These are phyloP conservation scores for Nelumbo lutea DNA, from an alignment of 164 flowering plant genomes.

Conservation along the genomic window DNA sequence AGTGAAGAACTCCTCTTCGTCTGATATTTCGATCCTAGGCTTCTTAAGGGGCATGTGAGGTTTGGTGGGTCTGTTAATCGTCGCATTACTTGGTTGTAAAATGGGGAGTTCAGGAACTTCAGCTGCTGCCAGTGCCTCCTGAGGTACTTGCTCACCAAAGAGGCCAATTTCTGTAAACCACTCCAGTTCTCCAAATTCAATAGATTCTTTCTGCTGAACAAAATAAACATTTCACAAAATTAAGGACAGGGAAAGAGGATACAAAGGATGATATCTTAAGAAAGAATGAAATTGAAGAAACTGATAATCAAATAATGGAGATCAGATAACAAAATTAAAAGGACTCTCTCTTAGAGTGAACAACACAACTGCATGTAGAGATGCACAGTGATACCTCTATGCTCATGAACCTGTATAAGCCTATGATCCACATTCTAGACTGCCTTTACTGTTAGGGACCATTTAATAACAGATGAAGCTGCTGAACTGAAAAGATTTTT, in stretches of 20 bases:
- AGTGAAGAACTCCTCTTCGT: conserved; percentile 70
- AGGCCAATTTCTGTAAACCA: conserved; percentile 68
- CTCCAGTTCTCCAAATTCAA: conserved; percentile 69
- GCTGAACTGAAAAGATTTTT: too few species aligned
- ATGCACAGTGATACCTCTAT: neutral
- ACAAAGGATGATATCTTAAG: neutral
- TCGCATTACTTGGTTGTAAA: conserved; percentile 26
- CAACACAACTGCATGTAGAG: neutral
- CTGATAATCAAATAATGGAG: conserved; percentile 22
- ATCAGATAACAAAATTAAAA: conserved; percentile 11
- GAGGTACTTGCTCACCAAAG: conserved; percentile 52
- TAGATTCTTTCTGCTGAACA: conserved; percentile 46
- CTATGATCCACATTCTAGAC: too few species aligned
- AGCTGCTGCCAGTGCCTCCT: conserved; percentile 61
- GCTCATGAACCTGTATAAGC: too few species aligned
- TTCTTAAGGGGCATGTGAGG: conserved; percentile 48
- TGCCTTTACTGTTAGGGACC: too few species aligned
- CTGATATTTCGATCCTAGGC: conserved; percentile 59
- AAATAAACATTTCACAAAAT: conserved; percentile 15
- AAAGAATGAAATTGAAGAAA: conserved; percentile 4
- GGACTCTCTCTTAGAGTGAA: neutral
- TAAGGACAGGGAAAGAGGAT: neutral
- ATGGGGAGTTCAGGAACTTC: conserved; percentile 78
- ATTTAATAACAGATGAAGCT: too few species aligned
- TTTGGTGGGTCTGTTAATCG: conserved; percentile 37